Conservation (phyloP, 495 filamentous ascomycete species). For the Neurospora sp. region DNA sequence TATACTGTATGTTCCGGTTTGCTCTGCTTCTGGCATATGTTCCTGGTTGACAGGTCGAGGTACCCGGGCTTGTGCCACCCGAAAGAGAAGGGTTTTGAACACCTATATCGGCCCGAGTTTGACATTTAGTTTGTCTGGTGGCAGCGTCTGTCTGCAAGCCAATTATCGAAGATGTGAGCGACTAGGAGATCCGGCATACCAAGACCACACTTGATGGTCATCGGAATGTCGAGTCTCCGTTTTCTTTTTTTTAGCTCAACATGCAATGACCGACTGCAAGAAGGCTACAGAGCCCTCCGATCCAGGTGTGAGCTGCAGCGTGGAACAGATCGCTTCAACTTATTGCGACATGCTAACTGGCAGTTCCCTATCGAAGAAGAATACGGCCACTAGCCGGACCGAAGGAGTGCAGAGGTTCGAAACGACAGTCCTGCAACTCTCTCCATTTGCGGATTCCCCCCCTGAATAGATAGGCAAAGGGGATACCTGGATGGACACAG, state of each 20-base stretch:
- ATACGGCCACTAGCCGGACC: not conserved
- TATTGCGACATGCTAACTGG: not conserved
- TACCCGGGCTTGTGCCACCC: not conserved
- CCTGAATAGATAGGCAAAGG: not conserved
- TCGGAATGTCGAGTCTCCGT: not conserved
- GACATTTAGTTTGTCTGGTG: not conserved
- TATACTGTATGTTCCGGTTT: not conserved
- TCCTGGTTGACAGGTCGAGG: not conserved
- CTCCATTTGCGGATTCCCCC: not conserved
- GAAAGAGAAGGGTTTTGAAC: not conserved
- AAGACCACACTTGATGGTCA: not conserved
- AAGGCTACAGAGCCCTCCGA: not conserved
- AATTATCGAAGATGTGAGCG: not conserved
- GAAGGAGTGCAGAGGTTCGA: not conserved
- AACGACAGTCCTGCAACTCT: not conserved
- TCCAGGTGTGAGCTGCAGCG: not conserved
- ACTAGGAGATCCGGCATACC: not conserved
- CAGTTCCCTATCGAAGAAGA: not conserved
- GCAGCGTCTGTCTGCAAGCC: not conserved
- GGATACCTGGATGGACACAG: not conserved
- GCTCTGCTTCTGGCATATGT: not conserved
- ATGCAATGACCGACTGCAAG: not conserved
- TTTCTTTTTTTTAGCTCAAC: not conserved
- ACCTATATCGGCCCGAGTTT: not conserved
- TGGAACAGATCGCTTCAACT: not conserved